Evolutionary conservation across 768 basidiomycete genomes (phyloP).

Genomic region (Exidia glandulosa): DNA sequence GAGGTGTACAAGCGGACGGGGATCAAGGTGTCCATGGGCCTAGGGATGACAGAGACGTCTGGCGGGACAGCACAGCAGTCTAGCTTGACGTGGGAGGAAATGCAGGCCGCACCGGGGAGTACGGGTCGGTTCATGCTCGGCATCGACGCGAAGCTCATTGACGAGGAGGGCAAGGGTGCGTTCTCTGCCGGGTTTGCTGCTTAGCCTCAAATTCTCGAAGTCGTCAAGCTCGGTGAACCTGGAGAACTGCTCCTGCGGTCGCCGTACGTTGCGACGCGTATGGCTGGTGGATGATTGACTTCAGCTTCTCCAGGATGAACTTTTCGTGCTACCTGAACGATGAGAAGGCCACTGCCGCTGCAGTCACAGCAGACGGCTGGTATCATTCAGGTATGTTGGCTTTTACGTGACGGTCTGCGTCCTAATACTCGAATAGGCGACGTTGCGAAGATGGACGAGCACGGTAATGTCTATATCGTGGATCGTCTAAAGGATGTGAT

Average conservation of each 20-base stretch:
- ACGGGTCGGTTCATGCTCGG: constrained; percentile 1
- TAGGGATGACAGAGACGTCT: neutral
- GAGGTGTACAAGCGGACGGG: constrained; percentile 27
- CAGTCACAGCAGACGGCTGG: constrained; percentile 2
- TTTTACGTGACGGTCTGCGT: neutral
- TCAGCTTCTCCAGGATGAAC: constrained; percentile 6
- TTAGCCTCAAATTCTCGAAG: neutral
- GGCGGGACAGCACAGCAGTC: neutral
- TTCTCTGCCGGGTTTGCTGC: neutral
- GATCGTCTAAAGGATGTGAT: constrained; percentile 16
- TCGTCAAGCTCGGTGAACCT: neutral
- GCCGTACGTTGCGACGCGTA: neutral
- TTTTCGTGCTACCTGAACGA: constrained; percentile 16
- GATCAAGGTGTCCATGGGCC: constrained; percentile 14
- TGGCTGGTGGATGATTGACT: neutral
- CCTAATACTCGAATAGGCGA: neutral
- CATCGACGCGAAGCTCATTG: neutral
- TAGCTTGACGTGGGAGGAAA: constrained; percentile 9
- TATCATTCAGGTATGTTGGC: neutral
- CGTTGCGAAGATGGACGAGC: neutral
- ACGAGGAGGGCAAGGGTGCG: neutral
- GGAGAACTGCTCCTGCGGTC: neutral
- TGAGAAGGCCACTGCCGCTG: constrained; percentile 10
- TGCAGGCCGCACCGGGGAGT: constrained; percentile 9
- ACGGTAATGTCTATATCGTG: constrained; percentile 7